These are phyloP conservation scores for Porphyrellus cyaneotinctus DNA, from an alignment of 768 basidiomycete genomes.

Conservation along the genomic window DNA sequence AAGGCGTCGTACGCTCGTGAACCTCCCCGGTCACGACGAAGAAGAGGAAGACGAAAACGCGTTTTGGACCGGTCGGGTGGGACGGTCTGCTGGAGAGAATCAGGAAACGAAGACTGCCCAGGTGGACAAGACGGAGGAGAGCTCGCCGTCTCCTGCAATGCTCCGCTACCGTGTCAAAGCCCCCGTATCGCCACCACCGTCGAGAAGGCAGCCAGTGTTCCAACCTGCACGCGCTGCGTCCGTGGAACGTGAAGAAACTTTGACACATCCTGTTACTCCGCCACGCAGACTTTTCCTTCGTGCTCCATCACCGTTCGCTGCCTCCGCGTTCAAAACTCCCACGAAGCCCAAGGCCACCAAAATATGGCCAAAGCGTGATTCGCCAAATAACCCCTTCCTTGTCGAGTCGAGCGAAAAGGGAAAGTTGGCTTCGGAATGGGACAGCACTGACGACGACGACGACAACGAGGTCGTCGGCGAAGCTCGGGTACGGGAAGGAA, in stretches of 20 bases:
- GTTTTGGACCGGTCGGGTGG: constrained; percentile 24
- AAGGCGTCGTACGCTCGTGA: constrained; percentile 36
- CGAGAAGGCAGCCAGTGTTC: constrained; percentile 42
- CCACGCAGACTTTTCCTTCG: constrained; percentile 23
- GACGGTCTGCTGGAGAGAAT: constrained; percentile 10
- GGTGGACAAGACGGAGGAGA: constrained; percentile 10
- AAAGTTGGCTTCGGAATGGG: constrained; percentile 24
- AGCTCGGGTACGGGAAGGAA: constrained; percentile 32
- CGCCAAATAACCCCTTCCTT: constrained; percentile 72
- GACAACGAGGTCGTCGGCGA: constrained; percentile 34
- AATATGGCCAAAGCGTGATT: constrained; percentile 47
- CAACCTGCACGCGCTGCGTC: constrained; percentile 28
- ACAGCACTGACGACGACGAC: constrained; percentile 35
- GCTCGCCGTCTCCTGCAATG: constrained; percentile 37
- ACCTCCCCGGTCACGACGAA: constrained; percentile 40
- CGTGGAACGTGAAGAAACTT: constrained; percentile 13
- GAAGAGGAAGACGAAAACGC: constrained; percentile 50
- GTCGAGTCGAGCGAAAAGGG: constrained; percentile 30
- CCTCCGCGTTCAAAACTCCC: constrained; percentile 35
- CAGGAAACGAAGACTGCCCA: constrained; percentile 2
- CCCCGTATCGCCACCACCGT: constrained; percentile 66
- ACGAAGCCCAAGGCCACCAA: constrained; percentile 36
- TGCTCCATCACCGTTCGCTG: constrained; percentile 15
- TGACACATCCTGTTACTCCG: constrained; percentile 22
- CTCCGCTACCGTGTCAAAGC: constrained; percentile 34